Percentiles rank a stretch among this genome's conserved stretches.
Conservation (phyloP, 2,329 filamentous ascomycete species). For the Furcasterigmium furcatum region DNA sequence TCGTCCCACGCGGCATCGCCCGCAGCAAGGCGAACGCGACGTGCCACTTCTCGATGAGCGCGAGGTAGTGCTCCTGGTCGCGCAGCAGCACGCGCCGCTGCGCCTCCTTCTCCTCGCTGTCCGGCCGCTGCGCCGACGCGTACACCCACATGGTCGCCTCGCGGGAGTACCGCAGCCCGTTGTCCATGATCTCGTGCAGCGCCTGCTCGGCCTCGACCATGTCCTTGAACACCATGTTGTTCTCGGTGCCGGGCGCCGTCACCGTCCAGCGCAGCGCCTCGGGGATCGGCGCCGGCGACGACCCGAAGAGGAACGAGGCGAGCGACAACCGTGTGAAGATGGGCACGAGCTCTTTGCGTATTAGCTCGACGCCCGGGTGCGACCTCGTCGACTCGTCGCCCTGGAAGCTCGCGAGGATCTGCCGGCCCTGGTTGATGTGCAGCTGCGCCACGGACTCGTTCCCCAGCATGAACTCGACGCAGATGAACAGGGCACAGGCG, state of each 20-base stretch:
- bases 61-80: conserved; percentile 28
- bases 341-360: conserved; percentile 36
- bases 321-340: conserved; percentile 40
- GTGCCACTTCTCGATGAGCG: conserved; percentile 21
- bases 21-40: conserved; percentile 23
- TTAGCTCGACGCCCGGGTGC: conserved; percentile 27
- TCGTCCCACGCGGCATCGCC: conserved; percentile 13
- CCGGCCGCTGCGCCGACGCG: conserved; percentile 15
- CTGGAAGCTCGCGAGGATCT: conserved; percentile 28
- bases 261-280: conserved; percentile 23
- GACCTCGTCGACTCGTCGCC: neutral
- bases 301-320: conserved; percentile 36
- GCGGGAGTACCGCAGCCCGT: conserved; percentile 31
- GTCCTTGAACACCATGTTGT: conserved; percentile 23
- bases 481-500: conserved; percentile 48
- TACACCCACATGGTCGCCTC: conserved; percentile 20
- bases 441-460: conserved; percentile 41
- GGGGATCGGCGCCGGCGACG: conserved; percentile 30
- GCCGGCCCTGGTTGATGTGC: conserved; percentile 39
- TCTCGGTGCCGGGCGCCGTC: conserved; percentile 19
- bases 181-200: conserved; percentile 36
- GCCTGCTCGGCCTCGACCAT: conserved; percentile 23
- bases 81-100: conserved; percentile 18
- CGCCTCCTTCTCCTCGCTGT: conserved; percentile 12
- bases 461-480: conserved; percentile 51